A percentile compares a stretch with the other conserved stretches of the same genome.
Conservation (phyloP, 2,329 filamentous ascomycete genomes). For the Sclerotinia trifoliorum region DNA sequence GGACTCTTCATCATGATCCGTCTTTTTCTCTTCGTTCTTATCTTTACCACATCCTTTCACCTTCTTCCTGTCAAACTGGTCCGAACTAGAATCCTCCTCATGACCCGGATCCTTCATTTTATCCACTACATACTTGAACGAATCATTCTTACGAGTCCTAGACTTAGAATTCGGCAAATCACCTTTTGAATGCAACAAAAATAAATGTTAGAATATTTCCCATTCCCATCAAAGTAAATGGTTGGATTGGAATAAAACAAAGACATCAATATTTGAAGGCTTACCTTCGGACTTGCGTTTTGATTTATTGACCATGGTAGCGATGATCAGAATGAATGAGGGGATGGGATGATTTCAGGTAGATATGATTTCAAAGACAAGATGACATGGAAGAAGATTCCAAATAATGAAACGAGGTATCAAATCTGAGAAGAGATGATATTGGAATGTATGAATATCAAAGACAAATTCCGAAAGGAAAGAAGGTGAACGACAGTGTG, state of each 20-base stretch:
- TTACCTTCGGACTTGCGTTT: constrained; percentile 22
- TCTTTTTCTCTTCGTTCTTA: too few species aligned
- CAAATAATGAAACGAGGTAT: not conserved
- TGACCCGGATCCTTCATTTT: not conserved
- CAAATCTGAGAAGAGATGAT: not conserved
- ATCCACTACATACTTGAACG: not conserved
- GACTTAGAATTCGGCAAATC: not conserved
- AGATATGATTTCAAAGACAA: not conserved
- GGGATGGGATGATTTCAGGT: not conserved
- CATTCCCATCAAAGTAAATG: not conserved
- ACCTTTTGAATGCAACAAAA: not conserved
- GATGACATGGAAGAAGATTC: not conserved
- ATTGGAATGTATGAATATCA: not conserved
- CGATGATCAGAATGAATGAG: too few species aligned
- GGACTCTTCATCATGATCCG: not conserved
- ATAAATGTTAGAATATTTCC: not conserved
- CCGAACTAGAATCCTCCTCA: not conserved
- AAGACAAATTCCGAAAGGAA: not conserved
- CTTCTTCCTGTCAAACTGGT: not conserved
- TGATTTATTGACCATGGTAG: not conserved
- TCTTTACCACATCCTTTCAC: not conserved
- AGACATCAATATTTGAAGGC: not conserved
- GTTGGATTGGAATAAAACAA: not conserved
- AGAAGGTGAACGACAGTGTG: too few species aligned
- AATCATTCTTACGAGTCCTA: not conserved